Percentiles rank a stretch among this genome's conserved stretches.
Conservation (phyloP, 73 alveolate species). For the Symbiodinium pilosum region DNA sequence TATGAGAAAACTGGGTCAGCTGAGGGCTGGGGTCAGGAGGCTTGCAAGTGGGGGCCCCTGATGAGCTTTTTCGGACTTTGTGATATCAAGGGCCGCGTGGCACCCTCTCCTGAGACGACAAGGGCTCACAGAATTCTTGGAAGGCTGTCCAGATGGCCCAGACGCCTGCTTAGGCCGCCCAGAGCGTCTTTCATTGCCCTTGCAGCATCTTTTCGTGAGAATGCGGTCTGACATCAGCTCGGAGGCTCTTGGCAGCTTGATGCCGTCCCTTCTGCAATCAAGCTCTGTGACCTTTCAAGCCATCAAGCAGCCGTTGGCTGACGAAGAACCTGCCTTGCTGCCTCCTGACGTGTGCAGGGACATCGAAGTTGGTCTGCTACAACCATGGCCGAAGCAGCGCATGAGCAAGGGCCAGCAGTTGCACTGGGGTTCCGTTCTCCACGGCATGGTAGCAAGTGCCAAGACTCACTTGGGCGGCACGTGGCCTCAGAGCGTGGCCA, state of each 20-base stretch:
- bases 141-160: neutral
- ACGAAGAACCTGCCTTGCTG: neutral
- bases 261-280: neutral
- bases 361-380: neutral
- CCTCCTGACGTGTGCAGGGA: neutral
- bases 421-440: neutral
- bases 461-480: neutral
- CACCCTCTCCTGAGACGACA: neutral
- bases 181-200: neutral
- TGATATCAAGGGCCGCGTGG: neutral
- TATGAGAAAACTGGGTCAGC: neutral
- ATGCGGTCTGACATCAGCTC: neutral
- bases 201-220: neutral
- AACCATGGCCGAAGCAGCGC: neutral
- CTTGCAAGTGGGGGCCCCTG: neutral
- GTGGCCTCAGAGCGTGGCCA: neutral
- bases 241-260: no score
- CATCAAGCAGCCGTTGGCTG: neutral
- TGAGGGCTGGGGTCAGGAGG: neutral
- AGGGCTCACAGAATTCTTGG: neutral
- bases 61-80: neutral
- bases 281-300: neutral
- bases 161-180: neutral
- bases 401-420: neutral
- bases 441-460: neutral